phyloP scores from a whole-genome alignment of 2,329 filamentous ascomycete species.

The Pseudogymnoascus sp. region DNA sequence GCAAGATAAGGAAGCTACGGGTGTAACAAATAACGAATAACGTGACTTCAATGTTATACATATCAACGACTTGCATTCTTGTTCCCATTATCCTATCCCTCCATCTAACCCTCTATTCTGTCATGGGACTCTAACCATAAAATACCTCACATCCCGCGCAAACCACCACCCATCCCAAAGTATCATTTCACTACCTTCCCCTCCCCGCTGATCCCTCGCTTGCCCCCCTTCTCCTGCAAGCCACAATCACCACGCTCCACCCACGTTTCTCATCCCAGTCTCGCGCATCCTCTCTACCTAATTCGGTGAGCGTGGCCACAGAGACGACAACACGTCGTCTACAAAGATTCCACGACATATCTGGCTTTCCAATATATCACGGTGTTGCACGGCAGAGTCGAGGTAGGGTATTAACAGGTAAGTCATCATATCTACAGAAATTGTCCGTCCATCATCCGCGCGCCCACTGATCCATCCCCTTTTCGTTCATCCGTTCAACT shows the following conservation, averaged over 20 bases:
- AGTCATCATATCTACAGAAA: not conserved
- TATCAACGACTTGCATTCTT: not conserved
- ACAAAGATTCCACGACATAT: not conserved
- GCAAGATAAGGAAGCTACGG: not conserved
- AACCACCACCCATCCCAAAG: not conserved
- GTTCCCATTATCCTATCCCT: not conserved
- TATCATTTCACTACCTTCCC: not conserved
- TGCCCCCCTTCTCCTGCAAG: not conserved
- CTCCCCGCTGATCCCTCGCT: not conserved
- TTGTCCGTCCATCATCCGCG: not conserved
- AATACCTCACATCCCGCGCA: not conserved
- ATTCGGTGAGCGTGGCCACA: not conserved
- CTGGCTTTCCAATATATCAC: not conserved
- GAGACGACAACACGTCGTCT: not conserved
- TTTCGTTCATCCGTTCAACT: not conserved
- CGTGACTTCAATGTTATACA: conserved; percentile 2
- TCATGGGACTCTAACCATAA: not conserved
- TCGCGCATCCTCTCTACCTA: not conserved
- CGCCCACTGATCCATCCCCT: not conserved
- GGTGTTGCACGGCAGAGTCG: not conserved
- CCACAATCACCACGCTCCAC: not conserved
- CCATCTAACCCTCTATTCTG: not conserved
- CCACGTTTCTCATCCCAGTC: not conserved
- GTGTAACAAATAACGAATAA: not conserved
- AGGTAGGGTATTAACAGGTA: not conserved